Evolutionary conservation across 176 grass and related monocot genomes (phyloP).

Genomic region (Bothriochloa decipiens): DNA sequence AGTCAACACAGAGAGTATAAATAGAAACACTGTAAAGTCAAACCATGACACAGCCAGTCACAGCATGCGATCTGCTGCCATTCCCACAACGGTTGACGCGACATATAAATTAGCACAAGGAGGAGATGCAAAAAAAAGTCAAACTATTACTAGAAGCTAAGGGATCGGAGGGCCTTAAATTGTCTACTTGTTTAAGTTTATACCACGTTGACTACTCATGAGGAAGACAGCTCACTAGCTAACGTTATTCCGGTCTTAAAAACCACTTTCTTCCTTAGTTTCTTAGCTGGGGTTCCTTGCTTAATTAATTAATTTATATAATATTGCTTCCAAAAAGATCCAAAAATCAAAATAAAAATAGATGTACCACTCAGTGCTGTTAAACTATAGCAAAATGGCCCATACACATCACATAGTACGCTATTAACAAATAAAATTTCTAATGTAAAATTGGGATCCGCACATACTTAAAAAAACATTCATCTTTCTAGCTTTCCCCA

Average conservation of each 20-base stretch:
- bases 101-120: not conserved
- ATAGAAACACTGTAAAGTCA: conserved; percentile 5
- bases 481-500: no score
- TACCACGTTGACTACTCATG: conserved; percentile 13
- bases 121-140: not conserved
- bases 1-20: conserved; percentile 15
- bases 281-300: not conserved
- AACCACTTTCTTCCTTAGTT: not conserved
- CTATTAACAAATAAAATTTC: no score
- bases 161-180: conserved; percentile 11
- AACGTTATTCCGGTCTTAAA: not conserved
- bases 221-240: not conserved
- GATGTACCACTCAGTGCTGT: not conserved
- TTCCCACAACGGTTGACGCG: not conserved
- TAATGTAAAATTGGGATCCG: no score
- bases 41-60: conserved; percentile 5
- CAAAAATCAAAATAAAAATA: not conserved
- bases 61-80: not conserved
- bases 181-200: conserved; percentile 10
- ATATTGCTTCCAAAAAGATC: not conserved
- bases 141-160: not conserved
- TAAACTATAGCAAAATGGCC: no score
- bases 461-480: no score
- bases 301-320: not conserved
- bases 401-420: no score